These are phyloP conservation scores for Lachnellula occidentalis DNA, from an alignment of 2,329 filamentous ascomycete species.

Conservation along the genomic window DNA sequence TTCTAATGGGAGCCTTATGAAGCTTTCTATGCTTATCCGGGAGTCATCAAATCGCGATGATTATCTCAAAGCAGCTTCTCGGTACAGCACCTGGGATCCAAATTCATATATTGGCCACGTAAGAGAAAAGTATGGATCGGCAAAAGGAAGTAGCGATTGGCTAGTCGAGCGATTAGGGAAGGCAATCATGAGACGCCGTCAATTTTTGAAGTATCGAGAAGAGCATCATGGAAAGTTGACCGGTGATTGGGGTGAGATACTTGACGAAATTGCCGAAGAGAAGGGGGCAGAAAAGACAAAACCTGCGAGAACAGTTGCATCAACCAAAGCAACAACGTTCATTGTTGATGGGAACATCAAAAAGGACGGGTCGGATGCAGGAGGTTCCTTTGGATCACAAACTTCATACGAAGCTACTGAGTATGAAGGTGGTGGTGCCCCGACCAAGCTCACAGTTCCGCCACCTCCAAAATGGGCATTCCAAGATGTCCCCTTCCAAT, in stretches of 20 bases:
- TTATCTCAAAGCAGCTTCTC: conserved; percentile 24
- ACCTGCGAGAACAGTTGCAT: conserved; percentile 5
- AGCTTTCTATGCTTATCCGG: conserved; percentile 23
- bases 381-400: conserved; percentile 18
- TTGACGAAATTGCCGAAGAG: conserved; percentile 5
- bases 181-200: conserved; percentile 28
- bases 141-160: conserved; percentile 15
- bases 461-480: conserved; percentile 19
- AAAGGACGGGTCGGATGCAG: conserved; percentile 7
- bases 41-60: conserved; percentile 21
- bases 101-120: conserved; percentile 21
- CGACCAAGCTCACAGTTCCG: conserved; percentile 14
- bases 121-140: conserved; percentile 18
- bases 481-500: conserved; percentile 19
- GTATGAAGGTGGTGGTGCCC: background rate
- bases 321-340: conserved; percentile 24
- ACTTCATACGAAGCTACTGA: conserved; percentile 23
- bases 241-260: conserved; percentile 11
- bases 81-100: conserved; percentile 11
- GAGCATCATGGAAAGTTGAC: conserved; percentile 25
- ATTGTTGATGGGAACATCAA: conserved; percentile 5
- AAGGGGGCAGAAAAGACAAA: conserved; percentile 3
- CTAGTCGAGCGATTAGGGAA: conserved; percentile 27
- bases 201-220: conserved; percentile 29
- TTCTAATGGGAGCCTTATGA: conserved; percentile 20